These are phyloP conservation scores for Lentinula raphanica DNA, from an alignment of 768 basidiomycete species.

Conservation along the genomic window DNA sequence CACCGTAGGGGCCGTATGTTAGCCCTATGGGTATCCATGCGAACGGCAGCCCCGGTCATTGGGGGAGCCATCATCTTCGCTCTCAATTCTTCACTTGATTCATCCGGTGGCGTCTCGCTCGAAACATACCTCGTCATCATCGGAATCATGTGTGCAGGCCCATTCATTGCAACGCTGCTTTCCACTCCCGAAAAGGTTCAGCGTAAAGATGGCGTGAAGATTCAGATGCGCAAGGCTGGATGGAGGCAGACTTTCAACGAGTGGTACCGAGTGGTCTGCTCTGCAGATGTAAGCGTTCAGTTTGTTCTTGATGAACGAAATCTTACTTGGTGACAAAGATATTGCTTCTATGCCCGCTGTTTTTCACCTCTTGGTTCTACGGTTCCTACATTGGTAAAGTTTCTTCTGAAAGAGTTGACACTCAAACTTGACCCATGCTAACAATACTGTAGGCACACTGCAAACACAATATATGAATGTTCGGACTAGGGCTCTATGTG, in stretches of 20 bases:
- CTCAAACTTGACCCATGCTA: neutral
- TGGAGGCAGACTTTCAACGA: constrained; percentile 23
- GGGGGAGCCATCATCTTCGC: constrained; percentile 31
- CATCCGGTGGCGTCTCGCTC: constrained; percentile 26
- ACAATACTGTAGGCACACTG: constrained; percentile 18
- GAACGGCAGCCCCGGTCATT: constrained; percentile 27
- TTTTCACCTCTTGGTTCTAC: constrained; percentile 31
- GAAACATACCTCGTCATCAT: constrained; percentile 29
- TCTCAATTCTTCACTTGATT: constrained; percentile 22
- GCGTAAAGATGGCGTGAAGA: constrained; percentile 25
- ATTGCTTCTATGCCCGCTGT: constrained; percentile 26
- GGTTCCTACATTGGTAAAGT: constrained; percentile 27
- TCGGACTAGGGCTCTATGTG: constrained; percentile 25
- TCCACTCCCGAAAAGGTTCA: constrained; percentile 26
- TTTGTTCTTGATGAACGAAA: neutral
- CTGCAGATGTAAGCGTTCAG: constrained; percentile 15
- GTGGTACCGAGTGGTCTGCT: constrained; percentile 24
- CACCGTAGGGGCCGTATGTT: constrained; percentile 28
- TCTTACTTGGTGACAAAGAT: constrained; percentile 13
- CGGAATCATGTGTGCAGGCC: constrained; percentile 30
- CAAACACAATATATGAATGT: constrained; percentile 30
- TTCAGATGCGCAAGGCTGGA: constrained; percentile 22
- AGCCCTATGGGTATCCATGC: constrained; percentile 29
- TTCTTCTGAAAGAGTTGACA: no score
- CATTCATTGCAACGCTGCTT: constrained; percentile 25